Base-by-base conservation (phyloP, 306 rosid genomes). In the Cyamopsis tetragonoloba region DNA sequence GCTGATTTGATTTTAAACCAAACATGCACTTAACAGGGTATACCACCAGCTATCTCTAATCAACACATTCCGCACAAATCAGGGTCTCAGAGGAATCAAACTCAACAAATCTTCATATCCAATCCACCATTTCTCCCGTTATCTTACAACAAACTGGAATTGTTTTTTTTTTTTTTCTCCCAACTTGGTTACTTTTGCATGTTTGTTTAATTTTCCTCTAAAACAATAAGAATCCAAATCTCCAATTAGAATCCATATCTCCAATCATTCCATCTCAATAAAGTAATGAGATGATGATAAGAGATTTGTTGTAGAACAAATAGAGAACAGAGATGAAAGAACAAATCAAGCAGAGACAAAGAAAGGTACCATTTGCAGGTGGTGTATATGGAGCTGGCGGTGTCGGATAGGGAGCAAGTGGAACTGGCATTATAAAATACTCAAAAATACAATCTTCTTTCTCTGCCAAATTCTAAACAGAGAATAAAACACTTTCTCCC, bases 321-420 rank as follows among this genome's bases (percentile, higher is more conserved):
- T 55, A 73, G 49, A 63, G 71, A 66, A 73, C 28, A 57, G 17
- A 73, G 67, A 74, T 75, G 27, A 49, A 64, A 50, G 30, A 62
- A 65, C 3, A 70, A 72, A 64, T 18, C 39, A 27, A 76, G 26
- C 35, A 62, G 22, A 63, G 61, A 66, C 17, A 30, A 55, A 58
- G 59, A 14, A 73, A 78, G 72, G 62, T 89, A 89, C 96, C 97
- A 81, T 85, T 88, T 76, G 96, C 60, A 77, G 96, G 82, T 24
- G 90, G 83, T 27, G 96, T 70, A 71, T 81, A 87, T 7, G 98
- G 97, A 44, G 86, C 80, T 43, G 90, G 86, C 51, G 92, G 87
- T 19, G 92, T 75, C 12, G 99, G 99, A 66, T 90, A 93, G 15
- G 99, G 99, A 0, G 97, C 99, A 86, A 95, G 99, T 74, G 97